Conservation (phyloP, 2,329 filamentous ascomycete genomes). For the Fusarium praegraminearum region DNA sequence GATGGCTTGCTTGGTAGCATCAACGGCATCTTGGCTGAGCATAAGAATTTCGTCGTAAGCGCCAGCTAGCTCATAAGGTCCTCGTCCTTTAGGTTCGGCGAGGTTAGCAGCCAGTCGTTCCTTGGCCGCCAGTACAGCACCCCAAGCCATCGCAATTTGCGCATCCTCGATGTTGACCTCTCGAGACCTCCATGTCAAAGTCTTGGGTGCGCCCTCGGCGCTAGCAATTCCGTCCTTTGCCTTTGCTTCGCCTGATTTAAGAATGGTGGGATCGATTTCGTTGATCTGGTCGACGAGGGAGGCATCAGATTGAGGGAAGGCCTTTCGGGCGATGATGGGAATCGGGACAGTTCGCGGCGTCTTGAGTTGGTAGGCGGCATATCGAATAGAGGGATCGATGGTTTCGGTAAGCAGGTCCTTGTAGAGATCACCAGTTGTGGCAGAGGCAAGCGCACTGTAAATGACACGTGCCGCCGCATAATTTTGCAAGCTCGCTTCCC, state of each 20-base stretch:
- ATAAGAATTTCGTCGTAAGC: conserved; percentile 93
- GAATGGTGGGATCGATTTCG: conserved; percentile 74
- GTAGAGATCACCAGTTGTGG: conserved; percentile 76
- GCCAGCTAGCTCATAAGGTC: conserved; percentile 77
- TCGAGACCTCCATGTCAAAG: conserved; percentile 86
- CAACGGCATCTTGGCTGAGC: conserved; percentile 91
- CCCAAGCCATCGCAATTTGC: conserved; percentile 86
- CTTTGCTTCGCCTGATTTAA: conserved; percentile 66
- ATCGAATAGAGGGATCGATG: conserved; percentile 92
- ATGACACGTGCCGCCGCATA: conserved; percentile 84
- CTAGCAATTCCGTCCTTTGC: conserved; percentile 62
- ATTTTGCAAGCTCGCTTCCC: conserved; percentile 80
- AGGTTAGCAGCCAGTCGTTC: conserved; percentile 62
- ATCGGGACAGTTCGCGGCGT: conserved; percentile 88
- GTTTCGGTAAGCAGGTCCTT: conserved; percentile 87
- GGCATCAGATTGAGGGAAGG: conserved; percentile 76
- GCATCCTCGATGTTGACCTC: conserved; percentile 93
- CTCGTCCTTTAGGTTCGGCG: conserved; percentile 56
- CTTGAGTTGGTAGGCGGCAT: conserved; percentile 92
- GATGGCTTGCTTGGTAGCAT: conserved; percentile 92
- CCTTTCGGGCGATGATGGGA: conserved; percentile 79
- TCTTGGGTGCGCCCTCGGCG: conserved; percentile 72
- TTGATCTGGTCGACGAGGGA: conserved; percentile 75
- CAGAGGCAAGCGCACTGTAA: conserved; percentile 78
- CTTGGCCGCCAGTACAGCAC: conserved; percentile 71